Evolutionary conservation across 2,329 filamentous ascomycete genomes (phyloP).

Genomic region (Aspergillus sp.): DNA sequence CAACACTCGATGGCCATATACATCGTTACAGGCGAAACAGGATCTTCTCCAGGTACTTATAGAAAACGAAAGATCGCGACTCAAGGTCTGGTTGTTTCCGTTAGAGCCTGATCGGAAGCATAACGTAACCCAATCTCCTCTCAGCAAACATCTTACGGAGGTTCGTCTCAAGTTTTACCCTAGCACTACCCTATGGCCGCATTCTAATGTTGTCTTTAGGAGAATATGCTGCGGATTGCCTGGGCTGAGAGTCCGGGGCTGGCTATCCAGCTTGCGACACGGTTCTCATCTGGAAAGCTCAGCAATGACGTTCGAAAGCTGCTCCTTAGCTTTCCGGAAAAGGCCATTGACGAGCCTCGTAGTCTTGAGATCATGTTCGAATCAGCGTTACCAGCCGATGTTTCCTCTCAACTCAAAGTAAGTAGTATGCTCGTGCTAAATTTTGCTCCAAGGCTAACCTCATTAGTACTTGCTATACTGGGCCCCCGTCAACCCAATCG

Average conservation of each 20-base stretch:
- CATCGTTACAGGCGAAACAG: conserved; percentile 74
- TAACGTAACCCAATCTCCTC: conserved; percentile 47
- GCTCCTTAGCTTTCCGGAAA: conserved; percentile 79
- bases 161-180: conserved; percentile 22
- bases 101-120: conserved; percentile 63
- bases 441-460: conserved; percentile 8
- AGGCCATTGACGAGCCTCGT: conserved; percentile 76
- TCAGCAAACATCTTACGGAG: conserved; percentile 42
- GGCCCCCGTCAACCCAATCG: conserved; percentile 88
- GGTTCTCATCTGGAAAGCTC: conserved; percentile 75
- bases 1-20: conserved; percentile 52
- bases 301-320: conserved; percentile 75
- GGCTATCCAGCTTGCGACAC: conserved; percentile 77
- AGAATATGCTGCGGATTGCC: conserved; percentile 71
- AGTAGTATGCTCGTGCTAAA: not conserved
- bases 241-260: conserved; percentile 84
- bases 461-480: conserved; percentile 83
- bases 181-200: not conserved
- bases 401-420: conserved; percentile 82
- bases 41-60: conserved; percentile 78
- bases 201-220: conserved; percentile 36
- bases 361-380: conserved; percentile 81
- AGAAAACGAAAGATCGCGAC: conserved; percentile 77
- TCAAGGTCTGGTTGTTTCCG: conserved; percentile 88
- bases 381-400: conserved; percentile 71